These are phyloP conservation scores for Suhomyces maxii DNA, from an alignment of 1,139 yeast species.

Conservation along the genomic window DNA sequence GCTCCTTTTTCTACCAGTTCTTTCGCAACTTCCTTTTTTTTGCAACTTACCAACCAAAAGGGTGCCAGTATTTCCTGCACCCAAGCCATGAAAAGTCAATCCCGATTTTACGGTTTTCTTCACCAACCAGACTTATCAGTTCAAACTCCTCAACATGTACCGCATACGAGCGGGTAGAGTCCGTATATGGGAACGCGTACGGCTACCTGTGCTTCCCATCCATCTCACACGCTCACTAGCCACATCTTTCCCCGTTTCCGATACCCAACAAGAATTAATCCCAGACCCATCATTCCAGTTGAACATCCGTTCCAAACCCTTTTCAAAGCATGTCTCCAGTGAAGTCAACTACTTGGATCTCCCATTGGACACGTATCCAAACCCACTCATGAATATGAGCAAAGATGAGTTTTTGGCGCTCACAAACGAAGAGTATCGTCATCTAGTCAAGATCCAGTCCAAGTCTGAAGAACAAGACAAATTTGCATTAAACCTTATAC, in stretches of 20 bases:
- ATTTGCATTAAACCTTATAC: slow-evolving; percentile 31
- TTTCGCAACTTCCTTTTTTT: too few relatives aligned
- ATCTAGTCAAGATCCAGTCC: slow-evolving; percentile 29
- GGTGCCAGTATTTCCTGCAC: too few relatives aligned
- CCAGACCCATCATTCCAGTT: slow-evolving; percentile 7
- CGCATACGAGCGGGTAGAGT: neutral
- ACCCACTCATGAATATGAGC: slow-evolving; percentile 35
- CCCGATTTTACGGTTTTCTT: neutral
- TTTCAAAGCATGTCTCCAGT: slow-evolving; percentile 1
- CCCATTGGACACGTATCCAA: slow-evolving; percentile 28
- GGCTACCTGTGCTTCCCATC: neutral
- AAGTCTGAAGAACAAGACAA: slow-evolving; percentile 28
- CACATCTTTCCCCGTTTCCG: neutral
- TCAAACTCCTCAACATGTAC: neutral
- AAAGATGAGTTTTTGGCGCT: slow-evolving; percentile 27
- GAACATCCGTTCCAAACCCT: slow-evolving; percentile 10
- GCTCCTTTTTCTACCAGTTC: too few relatives aligned
- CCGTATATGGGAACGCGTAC: neutral
- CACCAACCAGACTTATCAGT: neutral
- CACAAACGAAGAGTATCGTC: slow-evolving; percentile 22
- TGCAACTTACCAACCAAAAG: too few relatives aligned
- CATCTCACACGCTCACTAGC: neutral
- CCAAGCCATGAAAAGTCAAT: neutral
- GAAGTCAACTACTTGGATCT: slow-evolving; percentile 10
- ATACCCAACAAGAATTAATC: neutral